These are phyloP conservation scores for Talaromyces atroroseus DNA, from an alignment of 2,329 filamentous ascomycete genomes.

Conservation along the genomic window DNA sequence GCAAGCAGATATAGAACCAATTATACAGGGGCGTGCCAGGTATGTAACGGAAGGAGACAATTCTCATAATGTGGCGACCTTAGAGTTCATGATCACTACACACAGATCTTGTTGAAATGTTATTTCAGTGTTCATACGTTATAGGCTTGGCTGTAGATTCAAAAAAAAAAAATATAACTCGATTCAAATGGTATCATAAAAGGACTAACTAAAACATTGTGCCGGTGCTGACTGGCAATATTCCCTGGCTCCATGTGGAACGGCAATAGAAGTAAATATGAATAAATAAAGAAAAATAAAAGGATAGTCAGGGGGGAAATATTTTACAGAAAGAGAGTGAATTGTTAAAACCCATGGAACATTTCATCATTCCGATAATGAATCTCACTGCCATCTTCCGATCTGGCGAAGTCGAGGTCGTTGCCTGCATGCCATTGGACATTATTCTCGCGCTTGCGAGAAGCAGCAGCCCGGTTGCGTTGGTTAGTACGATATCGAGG, in stretches of 20 bases:
- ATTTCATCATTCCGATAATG: conserved; percentile 41
- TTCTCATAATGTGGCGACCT: too few species aligned
- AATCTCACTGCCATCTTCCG: conserved; percentile 34
- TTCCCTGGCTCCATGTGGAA: neutral
- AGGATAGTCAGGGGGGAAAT: neutral
- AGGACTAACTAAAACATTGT: neutral
- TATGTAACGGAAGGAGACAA: too few species aligned
- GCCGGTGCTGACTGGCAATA: neutral
- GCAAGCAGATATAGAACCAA: too few species aligned
- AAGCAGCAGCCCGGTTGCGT: conserved; percentile 17
- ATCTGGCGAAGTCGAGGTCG: conserved; percentile 30
- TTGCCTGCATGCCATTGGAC: conserved; percentile 27
- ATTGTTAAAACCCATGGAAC: conserved; percentile 40
- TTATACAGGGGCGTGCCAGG: too few species aligned
- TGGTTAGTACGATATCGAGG: conserved; percentile 22
- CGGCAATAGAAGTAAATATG: neutral
- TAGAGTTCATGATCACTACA: too few species aligned
- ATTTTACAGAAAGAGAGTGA: conserved; percentile 2
- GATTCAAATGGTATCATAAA: conserved; percentile 12
- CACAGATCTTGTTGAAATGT: too few species aligned
- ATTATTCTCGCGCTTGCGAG: conserved; percentile 10
- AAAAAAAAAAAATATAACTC: neutral
- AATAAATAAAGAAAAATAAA: conserved; percentile 2
- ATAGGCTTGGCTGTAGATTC: neutral
- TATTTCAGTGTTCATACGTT: too few species aligned